Evolutionary conservation across 2,329 filamentous ascomycete genomes (phyloP).

Genomic region (Aspergillus ochraceoroseus): DNA sequence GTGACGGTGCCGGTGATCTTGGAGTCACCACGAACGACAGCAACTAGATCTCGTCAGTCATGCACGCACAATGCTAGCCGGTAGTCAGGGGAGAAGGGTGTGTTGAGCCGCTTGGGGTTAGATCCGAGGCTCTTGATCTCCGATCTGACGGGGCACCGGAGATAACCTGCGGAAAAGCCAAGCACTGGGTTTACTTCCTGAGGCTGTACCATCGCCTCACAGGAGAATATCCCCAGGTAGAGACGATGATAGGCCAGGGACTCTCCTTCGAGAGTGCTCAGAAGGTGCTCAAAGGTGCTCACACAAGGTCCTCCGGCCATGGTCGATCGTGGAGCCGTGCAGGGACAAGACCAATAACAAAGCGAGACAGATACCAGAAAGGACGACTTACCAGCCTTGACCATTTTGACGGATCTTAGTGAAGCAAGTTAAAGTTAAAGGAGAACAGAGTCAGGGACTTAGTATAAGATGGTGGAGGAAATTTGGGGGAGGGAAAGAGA

Average conservation of each 20-base stretch:
- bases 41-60: conserved; percentile 56
- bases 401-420: conserved; percentile 69
- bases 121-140: conserved; percentile 6
- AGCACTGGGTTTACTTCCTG: conserved; percentile 9
- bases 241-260: conserved; percentile 29
- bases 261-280: conserved; percentile 16
- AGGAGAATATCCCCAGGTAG: conserved; percentile 5
- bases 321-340: conserved; percentile 28
- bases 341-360: conserved; percentile 18
- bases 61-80: conserved; percentile 9
- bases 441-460: conserved; percentile 4
- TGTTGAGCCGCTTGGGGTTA: too few species aligned
- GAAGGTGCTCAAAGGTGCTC: conserved; percentile 45
- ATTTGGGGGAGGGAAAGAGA: conserved; percentile 14
- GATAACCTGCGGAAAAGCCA: too few species aligned
- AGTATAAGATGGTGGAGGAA: conserved; percentile 11
- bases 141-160: conserved; percentile 10
- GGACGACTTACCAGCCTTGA: conserved; percentile 80
- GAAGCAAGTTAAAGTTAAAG: conserved; percentile 14
- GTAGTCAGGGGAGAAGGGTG: too few species aligned
- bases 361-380: conserved; percentile 17
- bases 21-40: conserved; percentile 95
- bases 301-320: conserved; percentile 34
- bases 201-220: conserved; percentile 6
- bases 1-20: conserved; percentile 88